Evolutionary conservation across 129 eudicot species (phyloP), one percentile per base, ranked within the genome.

Genomic region (Tagetes erecta): DNA sequence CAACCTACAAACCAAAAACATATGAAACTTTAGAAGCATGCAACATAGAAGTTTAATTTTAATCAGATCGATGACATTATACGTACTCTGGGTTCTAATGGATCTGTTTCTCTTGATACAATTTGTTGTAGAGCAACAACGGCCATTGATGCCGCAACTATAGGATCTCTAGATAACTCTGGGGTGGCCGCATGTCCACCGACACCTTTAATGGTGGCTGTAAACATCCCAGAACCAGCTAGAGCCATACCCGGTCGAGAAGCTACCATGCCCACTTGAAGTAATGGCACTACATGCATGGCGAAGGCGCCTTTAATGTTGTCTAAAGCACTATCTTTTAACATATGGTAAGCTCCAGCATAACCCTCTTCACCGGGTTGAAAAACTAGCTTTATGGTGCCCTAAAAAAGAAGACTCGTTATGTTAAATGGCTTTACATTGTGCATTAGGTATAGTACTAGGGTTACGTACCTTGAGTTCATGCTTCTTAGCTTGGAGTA

Each of bases 281-380:
- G 13, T 1, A 66, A 37, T 6, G 93, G 93, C 13, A 53, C 36
- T 53, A 87, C 87, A 53, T 87, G 93, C 31, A 87, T 73, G 53
- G 71, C 82, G 51, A 87, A 80, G 27, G 83, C 85, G 64, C 89
- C 89, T 77, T 81, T 66, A 46, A 87, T 70, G 49, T 78, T 55
- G n/a, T 82, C 86, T 39, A 87, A 84, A 74, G 80, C 84, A 49
- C 84, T 73, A 6, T 85, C 78, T 65, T 87, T 79, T 14, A 87
- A 62, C 93, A 87, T 83, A 80, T 87, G 89, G 70, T 87, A 80
- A 69, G 86, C 89, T 35, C 93, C 89, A 9, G 93, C 81, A 41
- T 62, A 80, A 41, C 89, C 93, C 81, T 87, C 89, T 70, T 87
- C 93, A 0, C 89, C 89, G 2, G 93, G 93, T 83, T 87, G 93